Evolutionary conservation across 768 basidiomycete species (phyloP).

Genomic region (Trametes gibbosa): DNA sequence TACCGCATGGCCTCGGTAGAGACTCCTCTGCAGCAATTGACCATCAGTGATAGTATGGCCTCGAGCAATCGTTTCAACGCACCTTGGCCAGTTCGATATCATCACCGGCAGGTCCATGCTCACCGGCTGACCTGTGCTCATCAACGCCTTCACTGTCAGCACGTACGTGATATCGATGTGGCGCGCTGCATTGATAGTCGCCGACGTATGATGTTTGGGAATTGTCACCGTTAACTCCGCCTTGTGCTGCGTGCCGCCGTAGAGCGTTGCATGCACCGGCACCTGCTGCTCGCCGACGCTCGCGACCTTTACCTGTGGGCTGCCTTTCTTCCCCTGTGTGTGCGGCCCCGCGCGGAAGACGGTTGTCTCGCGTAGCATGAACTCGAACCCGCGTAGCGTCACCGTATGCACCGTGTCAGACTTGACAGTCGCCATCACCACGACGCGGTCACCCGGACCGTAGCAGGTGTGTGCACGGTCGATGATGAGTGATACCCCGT

Average conservation of each 20-base stretch:
- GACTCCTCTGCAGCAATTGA: conserved; percentile 48
- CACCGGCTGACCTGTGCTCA: conserved; percentile 63
- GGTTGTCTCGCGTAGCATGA: conserved; percentile 73
- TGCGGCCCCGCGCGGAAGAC: conserved; percentile 68
- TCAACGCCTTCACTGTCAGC: conserved; percentile 71
- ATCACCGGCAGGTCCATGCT: conserved; percentile 76
- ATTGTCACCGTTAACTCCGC: conserved; percentile 73
- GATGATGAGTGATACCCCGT: conserved; percentile 72
- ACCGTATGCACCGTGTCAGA: conserved; percentile 67
- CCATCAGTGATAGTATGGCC: background rate
- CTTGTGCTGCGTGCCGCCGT: conserved; percentile 66
- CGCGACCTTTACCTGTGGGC: conserved; percentile 51
- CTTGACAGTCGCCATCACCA: conserved; percentile 67
- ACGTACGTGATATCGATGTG: conserved; percentile 86
- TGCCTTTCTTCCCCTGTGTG: conserved; percentile 51
- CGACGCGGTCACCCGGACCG: conserved; percentile 81
- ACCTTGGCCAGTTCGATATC: conserved; percentile 87
- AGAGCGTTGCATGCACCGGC: conserved; percentile 69
- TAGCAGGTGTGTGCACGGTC: conserved; percentile 78
- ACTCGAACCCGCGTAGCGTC: conserved; percentile 80
- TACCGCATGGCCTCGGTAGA: conserved; percentile 68
- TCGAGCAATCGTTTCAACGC: conserved; percentile 24
- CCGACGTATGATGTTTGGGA: conserved; percentile 71
- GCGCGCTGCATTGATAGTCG: conserved; percentile 76
- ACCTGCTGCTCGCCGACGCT: conserved; percentile 70